phyloP scores from a whole-genome alignment of 345 rosid species.

The Moricandia moricandioides region DNA sequence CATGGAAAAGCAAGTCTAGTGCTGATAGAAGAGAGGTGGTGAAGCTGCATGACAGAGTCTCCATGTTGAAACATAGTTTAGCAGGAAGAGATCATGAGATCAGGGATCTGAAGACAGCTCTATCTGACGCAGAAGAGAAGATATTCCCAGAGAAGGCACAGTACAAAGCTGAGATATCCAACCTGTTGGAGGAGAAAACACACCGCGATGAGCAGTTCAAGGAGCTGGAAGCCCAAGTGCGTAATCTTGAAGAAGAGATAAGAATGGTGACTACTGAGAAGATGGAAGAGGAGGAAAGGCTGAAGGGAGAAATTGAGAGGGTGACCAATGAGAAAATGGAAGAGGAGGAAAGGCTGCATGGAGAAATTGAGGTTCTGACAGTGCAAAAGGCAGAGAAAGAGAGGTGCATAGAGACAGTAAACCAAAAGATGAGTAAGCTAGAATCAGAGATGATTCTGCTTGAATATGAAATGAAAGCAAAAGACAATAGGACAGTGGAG shows the following conservation, averaged over 20 bases:
- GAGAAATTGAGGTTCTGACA: conserved; percentile 44
- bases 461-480: conserved; percentile 17
- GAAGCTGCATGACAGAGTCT: conserved; percentile 59
- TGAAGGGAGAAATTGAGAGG: conserved; percentile 39
- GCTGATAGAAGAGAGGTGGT: conserved; percentile 55
- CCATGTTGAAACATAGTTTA: conserved; percentile 56
- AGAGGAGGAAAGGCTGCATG: conserved; percentile 41
- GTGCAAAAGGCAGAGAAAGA: conserved; percentile 42
- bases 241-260: conserved; percentile 61
- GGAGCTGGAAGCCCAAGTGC: conserved; percentile 59
- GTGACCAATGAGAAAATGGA: conserved; percentile 47
- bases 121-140: conserved; percentile 69
- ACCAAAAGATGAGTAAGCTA: conserved; percentile 28
- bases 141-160: conserved; percentile 68
- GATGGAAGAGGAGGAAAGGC: conserved; percentile 43
- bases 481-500: conserved; percentile 35
- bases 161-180: conserved; percentile 61
- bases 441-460: conserved; percentile 30
- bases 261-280: conserved; percentile 49
- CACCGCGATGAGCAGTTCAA: conserved; percentile 49
- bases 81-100: conserved; percentile 74
- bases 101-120: conserved; percentile 54
- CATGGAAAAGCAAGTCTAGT: conserved; percentile 57
- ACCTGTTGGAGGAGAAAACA: conserved; percentile 46
- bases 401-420: conserved; percentile 37